Base-by-base conservation (phyloP, 257 asterid species). In the Ocimum tenuiflorum region DNA sequence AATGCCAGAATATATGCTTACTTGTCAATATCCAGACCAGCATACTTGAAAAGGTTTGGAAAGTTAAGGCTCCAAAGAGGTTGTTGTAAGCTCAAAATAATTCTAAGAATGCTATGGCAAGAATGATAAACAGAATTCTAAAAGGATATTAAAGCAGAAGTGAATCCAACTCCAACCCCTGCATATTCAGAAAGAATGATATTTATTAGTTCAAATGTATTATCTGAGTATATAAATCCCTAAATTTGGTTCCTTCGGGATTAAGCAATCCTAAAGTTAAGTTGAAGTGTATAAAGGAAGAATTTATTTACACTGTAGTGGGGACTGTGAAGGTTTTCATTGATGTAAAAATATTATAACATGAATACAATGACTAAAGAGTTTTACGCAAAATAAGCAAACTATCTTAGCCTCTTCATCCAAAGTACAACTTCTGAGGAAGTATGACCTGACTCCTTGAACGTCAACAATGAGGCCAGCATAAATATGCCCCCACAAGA, bases 101-200 rank as follows among this genome's bases (percentile, higher is more conserved):
- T 69, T 39, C 27, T 48, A 49, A 60, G 41, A 39, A 47, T 50
- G 56, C 47, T 27, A 46, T 9, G 55, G 61, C 50, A 62, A 74
- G 65, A 65, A 78, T 51, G 58, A 69, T 74, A 70, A 68, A 57
- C 10, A 60, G 66, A 29, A 12, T 6, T 47, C 42, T 27, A 57
- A 71, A 83, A 88, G 97, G 99, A 94, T 94, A 94, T 94, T 71
- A 90, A 80, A 78, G 99, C 96, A 72, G 99, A 88, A 53, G 81
- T 87, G 77, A 94, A 90, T 69, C 99, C 99, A 82, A 88, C 99
- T 79, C 96, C 99, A 83, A 94, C 95, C 62, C 99, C 99, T 94
- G 90, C 73, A 76, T 46, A 75, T 70, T 63, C 61, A 72, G 43
- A 50, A 75, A 60, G 45, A 74, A 57, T 49, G 13, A 60, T 47